These are phyloP conservation scores for Globisporangium barbulae DNA, from an alignment of 352 stramenopile species.

Conservation along the genomic window DNA sequence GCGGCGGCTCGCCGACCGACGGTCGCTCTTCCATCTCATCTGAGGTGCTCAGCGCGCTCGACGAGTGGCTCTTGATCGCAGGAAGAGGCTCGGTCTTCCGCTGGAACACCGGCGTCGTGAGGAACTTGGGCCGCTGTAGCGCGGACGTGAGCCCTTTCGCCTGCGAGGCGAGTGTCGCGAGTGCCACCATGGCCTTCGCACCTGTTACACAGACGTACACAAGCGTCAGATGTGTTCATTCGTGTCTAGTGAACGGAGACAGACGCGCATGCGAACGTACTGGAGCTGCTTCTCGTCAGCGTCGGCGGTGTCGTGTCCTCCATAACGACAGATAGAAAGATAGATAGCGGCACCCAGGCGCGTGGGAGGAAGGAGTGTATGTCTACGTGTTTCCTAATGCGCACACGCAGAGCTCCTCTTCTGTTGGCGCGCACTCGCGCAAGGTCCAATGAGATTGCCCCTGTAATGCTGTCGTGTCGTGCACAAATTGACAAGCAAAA, in stretches of 20 bases:
- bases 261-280: conserved; percentile 5
- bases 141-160: conserved; percentile 17
- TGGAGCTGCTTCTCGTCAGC: conserved; percentile 12
- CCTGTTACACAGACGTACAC: conserved; percentile 1
- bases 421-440: not conserved
- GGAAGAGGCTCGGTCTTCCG: not conserved
- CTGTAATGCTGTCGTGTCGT: too few species aligned
- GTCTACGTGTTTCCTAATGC: not conserved
- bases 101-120: conserved; percentile 7
- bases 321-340: not conserved
- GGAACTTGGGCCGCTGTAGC: conserved; percentile 18
- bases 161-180: conserved; percentile 15
- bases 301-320: not conserved
- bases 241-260: not conserved
- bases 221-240: conserved; percentile 1
- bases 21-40: conserved; percentile 7
- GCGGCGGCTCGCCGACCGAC: not conserved
- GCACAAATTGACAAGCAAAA: not conserved
- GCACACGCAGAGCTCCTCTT: not conserved
- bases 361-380: not conserved
- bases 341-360: not conserved
- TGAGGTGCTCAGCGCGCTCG: conserved; percentile 7
- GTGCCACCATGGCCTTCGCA: conserved; percentile 13
- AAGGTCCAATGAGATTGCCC: not conserved
- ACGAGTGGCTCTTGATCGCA: conserved; percentile 11